Evolutionary conservation across 306 rosid species (phyloP).

Genomic region (apple (Malus domestica)): DNA sequence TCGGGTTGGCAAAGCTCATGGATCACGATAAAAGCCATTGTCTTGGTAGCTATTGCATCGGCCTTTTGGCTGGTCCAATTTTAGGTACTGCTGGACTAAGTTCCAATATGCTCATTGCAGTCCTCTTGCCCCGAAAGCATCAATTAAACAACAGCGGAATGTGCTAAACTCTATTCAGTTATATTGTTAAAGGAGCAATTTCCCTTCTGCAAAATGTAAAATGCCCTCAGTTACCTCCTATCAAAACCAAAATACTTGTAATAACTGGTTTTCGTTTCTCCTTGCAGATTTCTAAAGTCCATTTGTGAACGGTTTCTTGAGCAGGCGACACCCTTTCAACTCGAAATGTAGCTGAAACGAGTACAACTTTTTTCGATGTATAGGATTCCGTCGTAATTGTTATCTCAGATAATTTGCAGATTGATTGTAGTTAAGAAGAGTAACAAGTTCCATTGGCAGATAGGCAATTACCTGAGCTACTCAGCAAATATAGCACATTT

Average conservation of each 20-base stretch:
- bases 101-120: slow-evolving; percentile 27
- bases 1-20: too few species aligned
- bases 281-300: slow-evolving; percentile 27
- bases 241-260: background rate
- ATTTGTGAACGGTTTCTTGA: slow-evolving; percentile 5
- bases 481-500: too few species aligned
- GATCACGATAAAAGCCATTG: background rate
- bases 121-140: slow-evolving; percentile 13
- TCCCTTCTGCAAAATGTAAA: too few species aligned
- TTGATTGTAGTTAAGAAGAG: too few species aligned
- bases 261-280: background rate
- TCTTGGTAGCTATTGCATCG: background rate
- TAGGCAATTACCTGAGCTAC: too few species aligned
- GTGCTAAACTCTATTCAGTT: too few species aligned
- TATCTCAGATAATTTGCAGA: too few species aligned
- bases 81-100: background rate
- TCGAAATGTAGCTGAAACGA: background rate
- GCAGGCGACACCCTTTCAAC: slow-evolving; percentile 3
- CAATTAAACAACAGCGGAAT: too few species aligned
- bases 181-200: too few species aligned
- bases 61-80: background rate
- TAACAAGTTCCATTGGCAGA: too few species aligned
- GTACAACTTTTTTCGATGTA: background rate
- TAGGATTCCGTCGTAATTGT: too few species aligned
- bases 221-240: too few species aligned